Base-by-base conservation (phyloP, 225 moss, liverwort and hornwort genomes). In the Takakia lepidozioides region DNA sequence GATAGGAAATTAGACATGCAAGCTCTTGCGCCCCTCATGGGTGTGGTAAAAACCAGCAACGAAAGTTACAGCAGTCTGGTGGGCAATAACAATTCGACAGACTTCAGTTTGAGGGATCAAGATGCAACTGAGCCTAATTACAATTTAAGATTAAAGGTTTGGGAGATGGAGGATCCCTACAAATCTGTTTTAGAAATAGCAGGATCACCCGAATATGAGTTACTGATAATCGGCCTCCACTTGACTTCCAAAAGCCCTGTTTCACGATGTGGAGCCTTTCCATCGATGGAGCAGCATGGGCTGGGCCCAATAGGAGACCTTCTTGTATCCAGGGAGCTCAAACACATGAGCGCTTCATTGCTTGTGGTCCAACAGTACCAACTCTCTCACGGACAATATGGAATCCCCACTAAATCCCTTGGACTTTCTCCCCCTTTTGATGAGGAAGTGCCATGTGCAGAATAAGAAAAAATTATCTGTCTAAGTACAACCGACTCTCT, bases 241-340 rank as follows among this genome's bases (percentile, higher is more conserved):
- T 16, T 56, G 57, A 65, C 64, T 15, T 26, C 37, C 2, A 25
- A 59, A 1, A 73, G 72, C 34, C 63, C 65, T 28, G 38, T 69
- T n/a, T 19, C 19, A 47, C 46, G 55, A 24, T 49, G 52, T 32
- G 51, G 71, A 4, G 48, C 54, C 15, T 72, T 75, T 27, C 46
- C 49, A 23, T 24, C 19, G 8, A 38, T 34, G 30, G 61, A 64
- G 29, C 58, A 73, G 20, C 72, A 78, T 5, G 84, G 75, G 7
- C 55, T 84, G 9, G 81, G 84, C 6, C 62, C 81, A 4, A 37
- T 84, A 11, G 84, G 84, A 19, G 62, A 83, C 51, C 56, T 74
- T 16, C 53, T 87, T 21, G 51, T 77, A 55, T 74, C 76, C 24
- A 72, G 57, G 41, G 58, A 63, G 32, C 56, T 56, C 26, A 32